A percentile compares a stretch with the other conserved stretches of the same genome.
Evolutionary conservation across 2,329 filamentous ascomycete species (phyloP).

Genomic region (Dothideomycetes sp.): DNA sequence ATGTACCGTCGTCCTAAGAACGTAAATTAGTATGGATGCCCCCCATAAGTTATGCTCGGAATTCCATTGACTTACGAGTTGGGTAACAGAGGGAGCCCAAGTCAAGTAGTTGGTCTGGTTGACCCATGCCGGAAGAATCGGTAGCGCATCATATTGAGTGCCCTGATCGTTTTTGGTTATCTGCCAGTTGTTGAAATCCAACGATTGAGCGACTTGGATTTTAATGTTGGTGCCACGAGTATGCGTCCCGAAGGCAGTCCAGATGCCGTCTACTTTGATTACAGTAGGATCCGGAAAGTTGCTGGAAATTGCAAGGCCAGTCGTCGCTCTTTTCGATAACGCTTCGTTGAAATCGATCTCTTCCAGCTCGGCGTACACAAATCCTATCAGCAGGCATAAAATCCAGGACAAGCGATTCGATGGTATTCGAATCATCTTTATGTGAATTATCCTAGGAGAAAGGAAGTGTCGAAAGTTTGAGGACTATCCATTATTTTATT

Average conservation of each 20-base stretch:
- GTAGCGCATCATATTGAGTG: constrained; percentile 44
- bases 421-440: constrained; percentile 1
- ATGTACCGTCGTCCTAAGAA: constrained; percentile 19
- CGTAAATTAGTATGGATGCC: no score
- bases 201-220: constrained; percentile 46
- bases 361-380: neutral
- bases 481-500: no score
- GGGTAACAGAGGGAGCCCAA: constrained; percentile 54
- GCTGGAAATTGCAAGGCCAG: constrained; percentile 11
- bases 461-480: no score
- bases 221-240: constrained; percentile 36
- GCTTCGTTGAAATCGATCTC: neutral
- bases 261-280: constrained; percentile 41
- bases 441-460: no score
- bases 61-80: constrained; percentile 25
- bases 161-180: constrained; percentile 34
- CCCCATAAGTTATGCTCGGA: no score
- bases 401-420: constrained; percentile 1
- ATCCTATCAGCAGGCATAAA: neutral
- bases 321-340: constrained; percentile 8
- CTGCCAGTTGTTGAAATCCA: constrained; percentile 41
- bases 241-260: constrained; percentile 47
- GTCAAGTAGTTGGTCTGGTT: constrained; percentile 40
- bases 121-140: constrained; percentile 44
- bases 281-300: constrained; percentile 40